Evolutionary conservation across 2,329 filamentous ascomycete species (phyloP).

Genomic region (Fusarium domesticum): DNA sequence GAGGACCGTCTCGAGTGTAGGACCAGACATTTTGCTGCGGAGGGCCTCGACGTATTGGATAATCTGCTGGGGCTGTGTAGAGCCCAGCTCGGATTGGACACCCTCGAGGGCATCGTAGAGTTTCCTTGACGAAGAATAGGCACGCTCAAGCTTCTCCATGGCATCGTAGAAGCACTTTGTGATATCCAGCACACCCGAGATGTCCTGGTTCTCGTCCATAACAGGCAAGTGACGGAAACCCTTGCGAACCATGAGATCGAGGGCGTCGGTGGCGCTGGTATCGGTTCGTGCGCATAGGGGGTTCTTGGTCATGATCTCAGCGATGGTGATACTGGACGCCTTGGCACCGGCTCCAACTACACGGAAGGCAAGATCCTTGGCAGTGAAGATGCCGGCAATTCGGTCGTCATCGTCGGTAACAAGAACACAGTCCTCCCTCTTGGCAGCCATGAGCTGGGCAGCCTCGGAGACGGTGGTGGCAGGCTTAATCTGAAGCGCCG

Average conservation of each 20-base stretch:
- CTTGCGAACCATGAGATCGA: slow-evolving; percentile 97
- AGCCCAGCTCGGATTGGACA: slow-evolving; percentile 93
- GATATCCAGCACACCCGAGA: slow-evolving; percentile 95
- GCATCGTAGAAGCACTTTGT: slow-evolving; percentile 99
- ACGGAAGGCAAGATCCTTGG: slow-evolving; percentile 95
- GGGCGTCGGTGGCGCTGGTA: slow-evolving; percentile 93
- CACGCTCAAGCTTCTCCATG: slow-evolving; percentile 98
- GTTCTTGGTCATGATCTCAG: slow-evolving; percentile 99
- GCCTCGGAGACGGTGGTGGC: slow-evolving; percentile 91
- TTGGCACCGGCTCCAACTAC: slow-evolving; percentile 91
- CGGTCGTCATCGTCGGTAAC: slow-evolving; percentile 97
- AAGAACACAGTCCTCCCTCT: slow-evolving; percentile 95
- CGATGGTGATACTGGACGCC: slow-evolving; percentile 85
- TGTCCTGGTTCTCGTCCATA: slow-evolving; percentile 99
- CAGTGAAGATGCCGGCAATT: slow-evolving; percentile 98
- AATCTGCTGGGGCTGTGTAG: slow-evolving; percentile 95
- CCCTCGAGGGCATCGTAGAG: slow-evolving; percentile 96
- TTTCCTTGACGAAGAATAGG: slow-evolving; percentile 96
- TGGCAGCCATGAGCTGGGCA: slow-evolving; percentile 97
- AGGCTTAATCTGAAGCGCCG: slow-evolving; percentile 96
- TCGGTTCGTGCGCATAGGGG: slow-evolving; percentile 95
- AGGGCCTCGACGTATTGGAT: slow-evolving; percentile 98
- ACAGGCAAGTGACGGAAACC: slow-evolving; percentile 96
- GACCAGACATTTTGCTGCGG: slow-evolving; percentile 94
- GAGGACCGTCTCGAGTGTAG: slow-evolving; percentile 89